Percentiles rank a stretch among this genome's conserved stretches.
Evolutionary conservation across 2,329 filamentous ascomycete species (phyloP).

Genomic region (Purpureocillium lavendulum): DNA sequence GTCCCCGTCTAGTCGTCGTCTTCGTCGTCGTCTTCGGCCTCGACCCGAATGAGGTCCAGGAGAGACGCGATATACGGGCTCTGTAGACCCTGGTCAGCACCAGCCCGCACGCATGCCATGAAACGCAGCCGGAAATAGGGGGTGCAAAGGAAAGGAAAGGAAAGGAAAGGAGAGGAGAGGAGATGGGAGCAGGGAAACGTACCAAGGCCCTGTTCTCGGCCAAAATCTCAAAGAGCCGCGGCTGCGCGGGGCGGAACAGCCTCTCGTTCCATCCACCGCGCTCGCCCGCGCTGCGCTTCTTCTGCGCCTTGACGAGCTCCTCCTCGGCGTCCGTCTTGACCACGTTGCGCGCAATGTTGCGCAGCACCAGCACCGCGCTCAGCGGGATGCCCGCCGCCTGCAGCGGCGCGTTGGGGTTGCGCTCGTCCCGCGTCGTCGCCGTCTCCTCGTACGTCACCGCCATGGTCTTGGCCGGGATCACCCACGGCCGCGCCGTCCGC

Average conservation of each 20-base stretch:
- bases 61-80: conserved; percentile 31
- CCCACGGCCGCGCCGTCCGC: conserved; percentile 27
- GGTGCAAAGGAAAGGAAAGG: too few relatives aligned
- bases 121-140: too few relatives aligned
- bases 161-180: too few relatives aligned
- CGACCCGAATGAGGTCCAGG: conserved; percentile 26
- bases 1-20: conserved; percentile 7
- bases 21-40: conserved; percentile 17
- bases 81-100: conserved; percentile 16
- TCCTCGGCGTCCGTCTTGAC: conserved; percentile 53
- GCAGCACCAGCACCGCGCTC: conserved; percentile 66
- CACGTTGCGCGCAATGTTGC: conserved; percentile 66
- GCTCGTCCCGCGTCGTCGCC: conserved; percentile 44
- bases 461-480: conserved; percentile 49
- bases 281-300: conserved; percentile 32
- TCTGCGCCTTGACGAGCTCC: conserved; percentile 39
- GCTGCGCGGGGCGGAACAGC: conserved; percentile 57
- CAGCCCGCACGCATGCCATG: background rate
- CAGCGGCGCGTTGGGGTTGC: conserved; percentile 45
- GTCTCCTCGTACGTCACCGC: conserved; percentile 48
- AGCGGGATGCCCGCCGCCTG: conserved; percentile 73
- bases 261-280: conserved; percentile 54
- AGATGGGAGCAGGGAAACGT: too few relatives aligned
- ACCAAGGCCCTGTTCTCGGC: conserved; percentile 59
- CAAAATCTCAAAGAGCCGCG: conserved; percentile 60